phyloP scores from a whole-genome alignment of 306 rosid species.

The Lathyrus tuberosus region DNA sequence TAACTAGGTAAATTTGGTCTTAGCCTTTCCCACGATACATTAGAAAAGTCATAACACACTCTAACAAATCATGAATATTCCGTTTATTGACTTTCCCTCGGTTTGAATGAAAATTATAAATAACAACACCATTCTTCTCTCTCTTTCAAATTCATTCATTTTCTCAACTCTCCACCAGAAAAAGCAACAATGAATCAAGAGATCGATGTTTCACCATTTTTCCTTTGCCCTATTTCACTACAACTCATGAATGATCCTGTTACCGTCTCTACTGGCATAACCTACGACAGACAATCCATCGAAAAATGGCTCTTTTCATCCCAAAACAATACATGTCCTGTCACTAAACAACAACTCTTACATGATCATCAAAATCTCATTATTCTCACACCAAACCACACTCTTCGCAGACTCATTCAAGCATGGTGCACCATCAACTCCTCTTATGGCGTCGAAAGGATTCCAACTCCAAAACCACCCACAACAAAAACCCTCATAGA shows the following conservation, averaged over 20 bases:
- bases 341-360: no score
- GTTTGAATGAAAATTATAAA: background rate
- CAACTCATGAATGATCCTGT: constrained; percentile 93
- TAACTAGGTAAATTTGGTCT: background rate
- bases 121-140: background rate
- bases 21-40: background rate
- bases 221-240: constrained; percentile 77
- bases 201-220: constrained; percentile 73
- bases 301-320: no score
- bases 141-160: background rate
- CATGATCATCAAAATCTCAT: no score
- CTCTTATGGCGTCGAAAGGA: constrained; percentile 68
- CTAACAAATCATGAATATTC: background rate
- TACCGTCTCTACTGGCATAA: constrained; percentile 46
- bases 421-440: no score
- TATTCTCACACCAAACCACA: no score
- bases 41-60: background rate
- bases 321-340: no score
- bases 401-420: no score
- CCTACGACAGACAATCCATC: no score
- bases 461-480: constrained; percentile 84
- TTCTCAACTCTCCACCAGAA: background rate
- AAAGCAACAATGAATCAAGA: constrained; percentile 48
- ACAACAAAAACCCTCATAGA: constrained; percentile 46
- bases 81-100: background rate